phyloP scores from a whole-genome alignment of 768 basidiomycete genomes.

The Phlebiopsis flavidoalba region DNA sequence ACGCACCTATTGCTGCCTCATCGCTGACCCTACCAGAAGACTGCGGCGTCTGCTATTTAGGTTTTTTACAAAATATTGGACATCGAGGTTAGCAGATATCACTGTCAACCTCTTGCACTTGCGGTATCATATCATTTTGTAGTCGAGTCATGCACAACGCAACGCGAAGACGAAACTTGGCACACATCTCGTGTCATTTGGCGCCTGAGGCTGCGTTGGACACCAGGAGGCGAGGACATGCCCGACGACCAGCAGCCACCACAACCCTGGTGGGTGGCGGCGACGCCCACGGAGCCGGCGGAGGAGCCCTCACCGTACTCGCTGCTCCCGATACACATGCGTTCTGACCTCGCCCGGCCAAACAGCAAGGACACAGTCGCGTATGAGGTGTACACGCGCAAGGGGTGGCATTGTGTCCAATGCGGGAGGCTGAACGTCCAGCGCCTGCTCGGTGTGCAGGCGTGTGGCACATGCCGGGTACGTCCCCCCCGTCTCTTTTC shows the following conservation, averaged over 20 bases:
- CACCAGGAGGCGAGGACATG: slow-evolving; percentile 8
- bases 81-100: background rate
- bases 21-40: slow-evolving; percentile 8
- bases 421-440: slow-evolving; percentile 14
- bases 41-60: slow-evolving; percentile 10
- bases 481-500: background rate
- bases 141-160: background rate
- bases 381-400: slow-evolving; percentile 1
- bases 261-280: slow-evolving; percentile 3
- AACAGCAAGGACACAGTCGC: background rate
- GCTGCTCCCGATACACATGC: slow-evolving; percentile 8
- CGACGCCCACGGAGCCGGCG: background rate
- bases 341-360: background rate
- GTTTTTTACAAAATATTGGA: slow-evolving; percentile 12
- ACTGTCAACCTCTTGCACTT: background rate
- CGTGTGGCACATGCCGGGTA: slow-evolving; percentile 10
- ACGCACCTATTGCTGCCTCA: slow-evolving; percentile 5
- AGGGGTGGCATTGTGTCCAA: slow-evolving; percentile 12
- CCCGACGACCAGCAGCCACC: background rate
- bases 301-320: slow-evolving; percentile 10
- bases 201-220: slow-evolving; percentile 8
- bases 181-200: slow-evolving; percentile 5
- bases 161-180: background rate
- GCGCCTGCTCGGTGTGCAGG: slow-evolving; percentile 9
- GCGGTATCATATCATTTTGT: background rate